phyloP scores from a whole-genome alignment of 106 monocot genomes.

The Vanilla planifolia region DNA sequence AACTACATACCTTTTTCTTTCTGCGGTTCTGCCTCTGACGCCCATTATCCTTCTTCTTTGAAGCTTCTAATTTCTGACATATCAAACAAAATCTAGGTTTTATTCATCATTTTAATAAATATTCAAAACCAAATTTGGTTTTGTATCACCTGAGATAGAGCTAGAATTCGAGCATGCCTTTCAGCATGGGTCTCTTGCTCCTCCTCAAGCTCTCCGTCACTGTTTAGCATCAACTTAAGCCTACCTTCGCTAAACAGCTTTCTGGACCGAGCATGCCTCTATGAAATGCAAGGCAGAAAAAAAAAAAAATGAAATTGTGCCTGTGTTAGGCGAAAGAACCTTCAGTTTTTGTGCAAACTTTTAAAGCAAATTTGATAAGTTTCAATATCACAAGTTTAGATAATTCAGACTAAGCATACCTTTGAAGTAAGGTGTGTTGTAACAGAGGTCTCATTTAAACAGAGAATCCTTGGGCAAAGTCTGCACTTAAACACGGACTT shows the following conservation, averaged over 20 bases:
- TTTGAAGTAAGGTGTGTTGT: conserved; percentile 9
- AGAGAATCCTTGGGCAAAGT: conserved; percentile 10
- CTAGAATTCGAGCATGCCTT: conserved; percentile 74
- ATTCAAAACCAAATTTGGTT: not conserved
- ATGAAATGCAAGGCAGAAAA: conserved; percentile 8
- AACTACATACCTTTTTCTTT: conserved; percentile 41
- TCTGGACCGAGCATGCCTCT: conserved; percentile 87
- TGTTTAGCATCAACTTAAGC: conserved; percentile 77
- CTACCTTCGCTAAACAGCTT: conserved; percentile 68
- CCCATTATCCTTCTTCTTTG: conserved; percentile 45
- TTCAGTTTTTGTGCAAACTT: too few species aligned
- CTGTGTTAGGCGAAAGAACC: too few species aligned
- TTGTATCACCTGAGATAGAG: conserved; percentile 57
- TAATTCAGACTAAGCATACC: not conserved
- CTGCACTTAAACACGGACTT: conserved; percentile 10
- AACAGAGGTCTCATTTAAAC: conserved; percentile 8
- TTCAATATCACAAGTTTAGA: not conserved
- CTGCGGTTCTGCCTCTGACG: conserved; percentile 42
- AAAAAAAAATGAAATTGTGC: too few species aligned
- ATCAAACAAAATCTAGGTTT: not conserved
- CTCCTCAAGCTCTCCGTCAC: conserved; percentile 93
- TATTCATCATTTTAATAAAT: not conserved
- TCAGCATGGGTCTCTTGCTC: conserved; percentile 93
- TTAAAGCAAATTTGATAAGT: not conserved
- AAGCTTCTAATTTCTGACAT: conserved; percentile 28